Percentiles rank a stretch among this genome's conserved stretches.
Evolutionary conservation across 352 stramenopile species (phyloP).

Genomic region (Thalassiosira mediterranea): DNA sequence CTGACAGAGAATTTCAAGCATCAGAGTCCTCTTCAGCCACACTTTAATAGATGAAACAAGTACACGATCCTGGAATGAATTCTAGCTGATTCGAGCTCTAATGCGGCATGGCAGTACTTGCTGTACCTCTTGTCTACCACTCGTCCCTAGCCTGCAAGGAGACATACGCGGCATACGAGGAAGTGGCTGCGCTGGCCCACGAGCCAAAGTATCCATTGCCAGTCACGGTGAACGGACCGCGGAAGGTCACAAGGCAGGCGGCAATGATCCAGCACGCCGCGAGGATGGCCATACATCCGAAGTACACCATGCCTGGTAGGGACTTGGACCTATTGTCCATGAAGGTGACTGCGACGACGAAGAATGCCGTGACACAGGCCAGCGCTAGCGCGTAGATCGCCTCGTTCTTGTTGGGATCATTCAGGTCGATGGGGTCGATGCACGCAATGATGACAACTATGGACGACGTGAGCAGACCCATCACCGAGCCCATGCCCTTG

Average conservation of each 20-base stretch:
- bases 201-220: slow-evolving; percentile 47
- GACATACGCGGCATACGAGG: slow-evolving; percentile 21
- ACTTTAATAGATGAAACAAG: no score
- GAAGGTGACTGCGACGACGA: slow-evolving; percentile 15
- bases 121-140: no score
- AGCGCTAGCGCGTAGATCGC: slow-evolving; percentile 35
- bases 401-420: slow-evolving; percentile 22
- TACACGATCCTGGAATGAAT: no score
- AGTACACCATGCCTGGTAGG: slow-evolving; percentile 6
- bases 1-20: no score
- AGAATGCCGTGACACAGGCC: slow-evolving; percentile 24
- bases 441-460: slow-evolving; percentile 39
- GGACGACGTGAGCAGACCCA: slow-evolving; percentile 34
- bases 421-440: slow-evolving; percentile 4
- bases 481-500: slow-evolving; percentile 29
- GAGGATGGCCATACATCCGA: slow-evolving; percentile 13
- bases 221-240: slow-evolving; percentile 33
- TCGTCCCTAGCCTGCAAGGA: no score
- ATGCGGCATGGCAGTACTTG: no score
- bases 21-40: no score
- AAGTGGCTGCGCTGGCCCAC: slow-evolving; percentile 29
- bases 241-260: slow-evolving; percentile 49
- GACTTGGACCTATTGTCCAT: slow-evolving; percentile 20
- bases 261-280: slow-evolving; percentile 34
- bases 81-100: no score